Base-by-base conservation (phyloP, 331 rosid genomes). In the Quercus phellos region DNA sequence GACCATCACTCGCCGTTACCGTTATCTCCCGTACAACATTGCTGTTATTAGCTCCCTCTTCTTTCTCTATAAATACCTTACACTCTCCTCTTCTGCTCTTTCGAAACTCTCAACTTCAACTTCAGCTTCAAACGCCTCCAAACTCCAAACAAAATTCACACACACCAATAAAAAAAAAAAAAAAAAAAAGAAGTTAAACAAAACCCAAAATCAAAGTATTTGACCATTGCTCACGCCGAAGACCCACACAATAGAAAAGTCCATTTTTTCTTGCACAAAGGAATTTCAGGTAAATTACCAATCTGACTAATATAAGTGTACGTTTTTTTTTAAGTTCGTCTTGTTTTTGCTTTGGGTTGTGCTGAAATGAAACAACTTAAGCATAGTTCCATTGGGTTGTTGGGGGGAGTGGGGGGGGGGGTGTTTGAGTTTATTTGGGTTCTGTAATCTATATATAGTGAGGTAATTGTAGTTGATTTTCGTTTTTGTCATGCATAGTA, bases 11-110 rank as follows among this genome's bases (percentile, higher is more conserved):
- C n/a, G 0, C 83, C 87, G 90, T 84, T 27, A 73, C 85, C 80
- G 88, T 85, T 51, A 74, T n/a, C 66, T 12, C 46, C 74, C 85
- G 63, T 75, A 74, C 74, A 55, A 14, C 2, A 59, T 17, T 55
- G 68, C 70, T 82, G 70, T 84, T 80, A 64, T 84, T 80, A 64
- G 42, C 29, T 54, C 16, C 38, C 24, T 16, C 24, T 2, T 2
- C 5, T 7, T 11, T 13, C 78, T 32, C 82, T 84, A 84, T 87
- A 87, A 67, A 87, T 76, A 56, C 50, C 42, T 21, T 54, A 10
- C 5, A 26, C 19, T 38, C 53, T 1, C 17, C 0, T 5, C 6
- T 32, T 51, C 24, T 11, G 5, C 0, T 34, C 43, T 35, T 70
- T 6, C 0, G 66, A 60, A 74, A 27, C 19, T 26, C 35, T 26